phyloP scores from a whole-genome alignment of 2,329 filamentous ascomycete genomes.

The Aureobasidium sp. region DNA sequence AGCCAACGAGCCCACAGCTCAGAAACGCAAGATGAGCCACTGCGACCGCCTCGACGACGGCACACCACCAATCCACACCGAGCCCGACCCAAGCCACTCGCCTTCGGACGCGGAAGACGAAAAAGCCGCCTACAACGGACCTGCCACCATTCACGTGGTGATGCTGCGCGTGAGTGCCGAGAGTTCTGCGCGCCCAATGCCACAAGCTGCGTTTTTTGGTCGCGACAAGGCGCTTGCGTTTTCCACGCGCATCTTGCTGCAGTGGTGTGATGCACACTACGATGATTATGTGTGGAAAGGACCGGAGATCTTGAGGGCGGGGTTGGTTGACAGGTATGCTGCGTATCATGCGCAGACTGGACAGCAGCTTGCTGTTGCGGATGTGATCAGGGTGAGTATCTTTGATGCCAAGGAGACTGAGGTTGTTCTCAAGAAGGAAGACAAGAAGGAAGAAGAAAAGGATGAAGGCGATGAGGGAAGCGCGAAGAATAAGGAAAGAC shows the following conservation, averaged over 20 bases:
- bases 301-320: not conserved
- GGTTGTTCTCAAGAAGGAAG: not conserved
- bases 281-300: not conserved
- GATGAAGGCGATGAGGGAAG: not conserved
- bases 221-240: not conserved
- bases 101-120: not conserved
- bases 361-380: not conserved
- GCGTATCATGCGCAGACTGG: not conserved
- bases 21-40: not conserved
- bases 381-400: not conserved
- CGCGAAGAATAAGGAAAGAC: not conserved
- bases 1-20: not conserved
- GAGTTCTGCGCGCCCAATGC: not conserved
- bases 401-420: slow-evolving; percentile 2
- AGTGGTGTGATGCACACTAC: slow-evolving; percentile 3
- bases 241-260: not conserved
- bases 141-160: not conserved
- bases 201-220: not conserved
- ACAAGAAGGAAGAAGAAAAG: not conserved
- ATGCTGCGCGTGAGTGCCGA: not conserved
- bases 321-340: not conserved
- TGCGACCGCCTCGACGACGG: not conserved
- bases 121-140: slow-evolving; percentile 3
- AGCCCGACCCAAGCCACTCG: not conserved
- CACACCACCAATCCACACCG: not conserved